Percentiles rank a stretch among this genome's conserved stretches.
phyloP scores from a whole-genome alignment of 1,284 basidiomycete species.

The Porogramme epimiltina region DNA sequence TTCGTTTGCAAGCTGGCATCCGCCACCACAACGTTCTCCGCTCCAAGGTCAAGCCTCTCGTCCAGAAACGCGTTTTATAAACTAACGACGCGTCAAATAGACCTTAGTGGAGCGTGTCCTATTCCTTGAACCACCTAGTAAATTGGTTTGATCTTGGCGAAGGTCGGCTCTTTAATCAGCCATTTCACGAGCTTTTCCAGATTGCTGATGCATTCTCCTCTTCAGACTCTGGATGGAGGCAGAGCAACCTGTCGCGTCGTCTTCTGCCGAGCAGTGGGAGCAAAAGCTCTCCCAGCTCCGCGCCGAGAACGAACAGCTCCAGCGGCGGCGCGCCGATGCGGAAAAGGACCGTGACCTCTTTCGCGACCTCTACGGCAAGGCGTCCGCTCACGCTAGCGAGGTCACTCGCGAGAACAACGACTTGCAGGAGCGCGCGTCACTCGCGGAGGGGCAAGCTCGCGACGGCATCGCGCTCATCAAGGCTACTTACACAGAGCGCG shows the following conservation, averaged over 20 bases:
- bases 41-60: too few relatives aligned
- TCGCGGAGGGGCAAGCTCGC: constrained; percentile 53
- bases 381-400: constrained; percentile 25
- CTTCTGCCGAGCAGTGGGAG: constrained; percentile 14
- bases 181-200: too few relatives aligned
- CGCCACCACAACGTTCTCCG: too few relatives aligned
- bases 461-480: constrained; percentile 51
- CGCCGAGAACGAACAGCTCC: constrained; percentile 23
- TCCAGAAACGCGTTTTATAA: too few relatives aligned
- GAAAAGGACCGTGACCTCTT: constrained; percentile 30
- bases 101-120: too few relatives aligned
- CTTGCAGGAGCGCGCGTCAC: constrained; percentile 47
- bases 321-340: constrained; percentile 22
- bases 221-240: not conserved
- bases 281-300: constrained; percentile 22
- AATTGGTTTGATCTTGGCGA: too few relatives aligned
- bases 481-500: constrained; percentile 46
- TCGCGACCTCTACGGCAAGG: constrained; percentile 25
- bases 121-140: too few relatives aligned
- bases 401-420: constrained; percentile 49
- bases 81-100: too few relatives aligned
- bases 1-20: too few relatives aligned
- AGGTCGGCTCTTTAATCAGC: too few relatives aligned
- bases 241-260: not conserved
- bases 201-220: too few relatives aligned